Percentiles rank a stretch among this genome's conserved stretches.
phyloP scores from a whole-genome alignment of 768 basidiomycete species.

The Suillus cothurnatus region DNA sequence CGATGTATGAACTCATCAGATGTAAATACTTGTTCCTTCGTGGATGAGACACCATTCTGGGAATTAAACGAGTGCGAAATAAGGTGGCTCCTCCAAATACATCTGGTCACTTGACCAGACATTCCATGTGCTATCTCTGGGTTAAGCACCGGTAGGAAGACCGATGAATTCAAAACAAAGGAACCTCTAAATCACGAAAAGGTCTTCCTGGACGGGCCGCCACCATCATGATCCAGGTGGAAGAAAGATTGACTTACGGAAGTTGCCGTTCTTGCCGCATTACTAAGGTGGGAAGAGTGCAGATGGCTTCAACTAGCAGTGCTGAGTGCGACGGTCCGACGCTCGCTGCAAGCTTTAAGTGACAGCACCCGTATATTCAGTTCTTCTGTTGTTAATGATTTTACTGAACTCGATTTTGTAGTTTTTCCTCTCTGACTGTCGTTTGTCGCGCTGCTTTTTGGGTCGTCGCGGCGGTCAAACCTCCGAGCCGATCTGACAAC shows the following conservation, averaged over 20 bases:
- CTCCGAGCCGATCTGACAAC: constrained; percentile 15
- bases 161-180: not conserved
- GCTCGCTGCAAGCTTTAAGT: not conserved
- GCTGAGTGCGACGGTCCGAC: not conserved
- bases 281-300: constrained; percentile 3
- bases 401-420: not conserved
- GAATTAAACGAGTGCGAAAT: not conserved
- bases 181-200: not conserved
- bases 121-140: not conserved
- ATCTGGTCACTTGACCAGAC: not conserved
- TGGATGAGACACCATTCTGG: not conserved
- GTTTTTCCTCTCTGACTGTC: not conserved
- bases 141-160: not conserved
- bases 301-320: not conserved
- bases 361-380: constrained; percentile 7
- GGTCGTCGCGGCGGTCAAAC: constrained; percentile 4
- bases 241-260: not conserved
- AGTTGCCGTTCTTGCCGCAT: not conserved
- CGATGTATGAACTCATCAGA: not conserved
- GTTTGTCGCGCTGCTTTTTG: not conserved
- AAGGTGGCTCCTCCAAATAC: not conserved
- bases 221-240: too few species aligned
- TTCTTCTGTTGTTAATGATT: not conserved
- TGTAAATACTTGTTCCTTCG: not conserved
- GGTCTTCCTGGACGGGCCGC: not conserved